Evolutionary conservation across 345 rosid species (phyloP), one percentile per base, ranked within the genome.

Genomic region (Angophora floribunda): DNA sequence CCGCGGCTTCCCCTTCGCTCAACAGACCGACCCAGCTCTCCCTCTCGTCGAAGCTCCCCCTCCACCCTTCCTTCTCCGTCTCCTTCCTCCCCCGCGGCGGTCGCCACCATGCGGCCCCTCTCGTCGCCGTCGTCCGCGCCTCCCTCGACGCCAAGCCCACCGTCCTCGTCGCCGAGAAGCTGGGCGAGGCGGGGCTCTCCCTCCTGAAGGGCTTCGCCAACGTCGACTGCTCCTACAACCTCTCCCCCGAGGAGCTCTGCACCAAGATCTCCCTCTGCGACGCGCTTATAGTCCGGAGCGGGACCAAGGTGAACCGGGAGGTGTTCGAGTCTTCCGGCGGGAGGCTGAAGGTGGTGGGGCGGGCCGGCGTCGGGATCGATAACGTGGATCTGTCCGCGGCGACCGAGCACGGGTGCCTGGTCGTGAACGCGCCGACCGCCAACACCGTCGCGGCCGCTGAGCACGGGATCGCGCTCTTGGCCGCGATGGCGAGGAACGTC

Each of bases 361-460:
- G 99, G 85, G 99, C 99, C 86, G 99, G 99, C 26, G 99, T 97
- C 52, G 99, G 99, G 89, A 97, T 97, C 45, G 99, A 97, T 51
- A 97, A 97, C 89, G 99, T 97, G 88, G 99, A 97, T 94, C 97
- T 97, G 91, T 91, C 95, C 19, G 97, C 99, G 1, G 99, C 99
- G 28, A 97, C 99, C 30, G 99, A 97, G 93, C 94, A 93, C 51
- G 99, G 99, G 0, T 97, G 99, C 88, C 90, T 97, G 90, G 99
- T 97, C 10, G 99, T 97, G 41, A 97, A 97, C 89, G 99, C 99
- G 8, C 99, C 99, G 30, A 97, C 99, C 4, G 98, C 99, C 7
- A 97, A 97, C 86, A 97, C 99, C 6, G 95, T 97, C 45, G 99
- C 99, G 7, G 99, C 99, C 1, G 99, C 99, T 3, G 99, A 97